phyloP scores from a whole-genome alignment of 257 asterid species.

The Solanum phureja region DNA sequence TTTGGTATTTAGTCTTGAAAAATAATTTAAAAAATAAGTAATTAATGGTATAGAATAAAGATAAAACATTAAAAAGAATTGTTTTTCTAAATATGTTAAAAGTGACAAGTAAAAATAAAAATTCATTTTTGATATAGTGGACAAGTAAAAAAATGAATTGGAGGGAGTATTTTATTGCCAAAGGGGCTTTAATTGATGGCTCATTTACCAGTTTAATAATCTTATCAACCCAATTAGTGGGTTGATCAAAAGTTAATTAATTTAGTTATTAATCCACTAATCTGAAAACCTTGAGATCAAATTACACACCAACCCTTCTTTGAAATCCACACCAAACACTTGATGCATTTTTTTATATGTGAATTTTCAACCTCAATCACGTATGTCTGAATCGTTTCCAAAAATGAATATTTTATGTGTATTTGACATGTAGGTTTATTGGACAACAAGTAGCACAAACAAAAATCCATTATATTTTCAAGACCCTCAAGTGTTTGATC shows the following conservation, averaged over 20 bases:
- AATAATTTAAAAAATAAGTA: no score
- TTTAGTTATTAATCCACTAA: not conserved
- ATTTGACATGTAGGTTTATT: slow-evolving; percentile 33
- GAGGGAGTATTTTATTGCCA: not conserved
- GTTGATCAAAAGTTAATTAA: not conserved
- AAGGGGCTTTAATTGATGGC: not conserved
- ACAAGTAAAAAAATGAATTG: no score
- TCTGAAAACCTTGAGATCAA: not conserved
- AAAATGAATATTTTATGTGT: no score
- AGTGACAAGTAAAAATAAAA: no score
- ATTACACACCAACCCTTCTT: not conserved
- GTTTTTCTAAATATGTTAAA: no score
- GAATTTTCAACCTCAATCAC: no score
- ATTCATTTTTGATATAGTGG: no score
- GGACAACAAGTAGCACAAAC: slow-evolving; percentile 57
- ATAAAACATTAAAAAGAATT: no score
- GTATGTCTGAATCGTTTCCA: no score
- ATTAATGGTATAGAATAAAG: no score
- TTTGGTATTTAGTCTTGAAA: no score
- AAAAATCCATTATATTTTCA: slow-evolving; percentile 42
- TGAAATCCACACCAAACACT: not conserved
- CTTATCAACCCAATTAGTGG: not conserved
- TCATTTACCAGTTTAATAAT: not conserved
- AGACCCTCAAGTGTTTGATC: slow-evolving; percentile 50
- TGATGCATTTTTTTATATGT: no score